Conservation (phyloP, 163 green algal genomes). For the Coccomyxa subellipsoidea region DNA sequence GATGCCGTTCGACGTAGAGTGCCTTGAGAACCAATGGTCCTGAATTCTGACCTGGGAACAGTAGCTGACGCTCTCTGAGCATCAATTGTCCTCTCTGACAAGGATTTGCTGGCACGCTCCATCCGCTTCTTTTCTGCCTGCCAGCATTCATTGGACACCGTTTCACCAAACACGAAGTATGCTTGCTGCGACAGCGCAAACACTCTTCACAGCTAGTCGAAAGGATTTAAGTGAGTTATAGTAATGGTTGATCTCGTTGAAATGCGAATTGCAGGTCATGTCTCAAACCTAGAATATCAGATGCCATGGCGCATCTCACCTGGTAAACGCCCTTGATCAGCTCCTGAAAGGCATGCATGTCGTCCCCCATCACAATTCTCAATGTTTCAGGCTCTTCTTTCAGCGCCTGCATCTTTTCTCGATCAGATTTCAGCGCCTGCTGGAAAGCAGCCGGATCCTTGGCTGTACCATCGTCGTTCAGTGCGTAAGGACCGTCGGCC, state of each 20-base stretch:
- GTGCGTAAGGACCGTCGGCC: constrained; percentile 37
- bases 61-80: constrained; percentile 73
- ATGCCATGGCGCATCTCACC: too few relatives aligned
- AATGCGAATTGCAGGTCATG: not conserved
- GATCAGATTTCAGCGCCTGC: constrained; percentile 55
- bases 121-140: constrained; percentile 63
- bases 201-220: not conserved
- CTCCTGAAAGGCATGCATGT: constrained; percentile 70
- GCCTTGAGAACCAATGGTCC: not conserved
- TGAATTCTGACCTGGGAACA: constrained; percentile 47
- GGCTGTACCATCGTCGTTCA: constrained; percentile 70
- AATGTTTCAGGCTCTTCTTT: constrained; percentile 64
- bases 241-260: not conserved
- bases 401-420: constrained; percentile 55
- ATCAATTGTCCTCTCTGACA: constrained; percentile 81
- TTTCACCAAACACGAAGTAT: too few relatives aligned
- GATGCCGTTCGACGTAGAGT: not conserved
- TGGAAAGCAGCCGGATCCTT: constrained; percentile 69
- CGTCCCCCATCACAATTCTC: constrained; percentile 62
- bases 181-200: too few relatives aligned
- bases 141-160: not conserved
- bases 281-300: not conserved
- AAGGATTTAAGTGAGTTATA: not conserved
- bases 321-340: constrained; percentile 63
- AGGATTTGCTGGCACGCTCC: constrained; percentile 37